Percentiles rank a stretch among this genome's conserved stretches.
Conservation (phyloP, 75 land plant species). For the Selaginella tamariscina region DNA sequence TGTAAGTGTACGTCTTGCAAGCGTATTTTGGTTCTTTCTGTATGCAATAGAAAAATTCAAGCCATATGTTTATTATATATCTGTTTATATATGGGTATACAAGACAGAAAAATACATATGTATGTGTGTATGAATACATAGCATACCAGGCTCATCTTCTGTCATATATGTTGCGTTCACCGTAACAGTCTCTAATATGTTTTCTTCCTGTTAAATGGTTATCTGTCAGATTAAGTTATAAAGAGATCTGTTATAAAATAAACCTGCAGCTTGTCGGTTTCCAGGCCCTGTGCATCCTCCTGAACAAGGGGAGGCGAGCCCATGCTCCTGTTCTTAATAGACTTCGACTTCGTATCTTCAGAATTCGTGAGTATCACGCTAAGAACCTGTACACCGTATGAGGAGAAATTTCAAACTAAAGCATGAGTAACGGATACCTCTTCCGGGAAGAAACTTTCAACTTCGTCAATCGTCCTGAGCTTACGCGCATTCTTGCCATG, state of each 20-base stretch:
- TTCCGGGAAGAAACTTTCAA: neutral
- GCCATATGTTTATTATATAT: too few relatives aligned
- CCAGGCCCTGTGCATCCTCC: neutral
- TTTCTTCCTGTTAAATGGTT: neutral
- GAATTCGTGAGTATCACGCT: neutral
- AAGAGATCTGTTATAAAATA: neutral
- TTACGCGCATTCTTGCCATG: neutral
- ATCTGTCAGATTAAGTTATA: too few relatives aligned
- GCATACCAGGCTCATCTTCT: too few relatives aligned
- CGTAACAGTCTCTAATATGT: neutral
- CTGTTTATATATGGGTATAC: too few relatives aligned
- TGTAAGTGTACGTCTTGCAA: neutral
- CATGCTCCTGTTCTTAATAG: neutral
- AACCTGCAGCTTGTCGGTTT: neutral
- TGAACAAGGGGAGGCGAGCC: too few relatives aligned
- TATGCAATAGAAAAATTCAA: too few relatives aligned
- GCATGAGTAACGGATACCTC: neutral
- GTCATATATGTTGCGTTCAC: too few relatives aligned
- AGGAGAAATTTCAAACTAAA: too few relatives aligned
- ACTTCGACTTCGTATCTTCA: neutral
- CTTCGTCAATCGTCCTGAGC: neutral
- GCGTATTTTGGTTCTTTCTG: neutral
- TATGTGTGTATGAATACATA: too few relatives aligned
- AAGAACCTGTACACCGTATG: neutral
- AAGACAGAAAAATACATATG: too few relatives aligned